phyloP scores from a whole-genome alignment of 78 protist genomes.

The Bodo saltans region DNA sequence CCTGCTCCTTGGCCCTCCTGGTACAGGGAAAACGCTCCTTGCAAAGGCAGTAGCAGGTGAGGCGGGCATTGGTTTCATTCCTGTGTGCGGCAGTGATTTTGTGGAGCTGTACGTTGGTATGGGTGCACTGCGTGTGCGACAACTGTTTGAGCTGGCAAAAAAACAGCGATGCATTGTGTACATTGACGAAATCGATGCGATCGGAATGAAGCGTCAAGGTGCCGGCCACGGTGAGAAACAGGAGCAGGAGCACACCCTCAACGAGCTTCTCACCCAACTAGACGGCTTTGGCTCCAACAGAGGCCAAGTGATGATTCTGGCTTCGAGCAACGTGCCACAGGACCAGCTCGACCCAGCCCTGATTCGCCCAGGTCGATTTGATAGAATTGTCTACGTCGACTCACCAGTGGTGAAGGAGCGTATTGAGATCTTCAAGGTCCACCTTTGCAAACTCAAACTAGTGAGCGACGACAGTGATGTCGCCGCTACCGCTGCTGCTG shows the following conservation, averaged over 20 bases:
- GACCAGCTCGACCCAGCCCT: conserved; percentile 89
- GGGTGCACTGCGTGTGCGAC: conserved; percentile 86
- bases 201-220: conserved; percentile 44
- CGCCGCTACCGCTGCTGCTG: background rate
- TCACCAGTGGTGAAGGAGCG: conserved; percentile 86
- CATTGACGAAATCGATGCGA: conserved; percentile 92
- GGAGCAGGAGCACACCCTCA: conserved; percentile 96
- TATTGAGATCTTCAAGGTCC: conserved; percentile 83
- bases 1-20: conserved; percentile 53
- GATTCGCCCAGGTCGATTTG: conserved; percentile 96
- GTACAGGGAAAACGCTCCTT: conserved; percentile 54
- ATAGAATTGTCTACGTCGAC: conserved; percentile 81
- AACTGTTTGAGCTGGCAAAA: conserved; percentile 80
- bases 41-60: conserved; percentile 84
- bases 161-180: conserved; percentile 70
- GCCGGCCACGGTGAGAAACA: conserved; percentile 54
- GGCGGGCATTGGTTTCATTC: conserved; percentile 89
- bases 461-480: background rate
- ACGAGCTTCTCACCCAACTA: conserved; percentile 96
- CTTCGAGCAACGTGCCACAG: conserved; percentile 79
- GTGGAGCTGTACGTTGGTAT: conserved; percentile 96
- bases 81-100: conserved; percentile 92
- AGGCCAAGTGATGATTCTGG: conserved; percentile 77
- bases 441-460: conserved; percentile 64
- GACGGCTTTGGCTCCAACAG: conserved; percentile 78